phyloP scores from a whole-genome alignment of 371 early-diverging fungal genomes.

The Apophysomyces elegans region DNA sequence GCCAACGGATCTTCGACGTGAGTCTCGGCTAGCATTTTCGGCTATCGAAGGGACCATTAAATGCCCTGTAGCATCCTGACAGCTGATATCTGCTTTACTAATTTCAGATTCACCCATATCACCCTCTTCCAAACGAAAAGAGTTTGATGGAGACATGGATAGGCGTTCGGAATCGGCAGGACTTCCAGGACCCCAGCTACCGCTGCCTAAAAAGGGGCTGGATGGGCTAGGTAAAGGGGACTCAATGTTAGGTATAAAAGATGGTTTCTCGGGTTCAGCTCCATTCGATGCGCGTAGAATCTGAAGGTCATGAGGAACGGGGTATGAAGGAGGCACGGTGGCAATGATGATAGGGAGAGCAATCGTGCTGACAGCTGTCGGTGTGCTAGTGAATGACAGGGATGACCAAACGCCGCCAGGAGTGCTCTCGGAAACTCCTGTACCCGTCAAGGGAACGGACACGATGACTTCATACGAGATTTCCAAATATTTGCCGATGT shows the following conservation, averaged over 20 bases:
- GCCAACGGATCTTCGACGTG: neutral
- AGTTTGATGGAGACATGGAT: neutral
- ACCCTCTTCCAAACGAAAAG: neutral
- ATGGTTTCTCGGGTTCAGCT: constrained; percentile 22
- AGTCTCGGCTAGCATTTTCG: neutral
- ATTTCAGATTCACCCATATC: constrained; percentile 4
- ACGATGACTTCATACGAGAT: constrained; percentile 37
- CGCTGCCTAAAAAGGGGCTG: constrained; percentile 16
- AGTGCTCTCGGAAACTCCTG: constrained; percentile 7
- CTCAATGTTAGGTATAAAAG: constrained; percentile 35
- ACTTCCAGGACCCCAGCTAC: constrained; percentile 29
- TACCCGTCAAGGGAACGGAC: constrained; percentile 31
- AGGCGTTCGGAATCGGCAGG: constrained; percentile 5
- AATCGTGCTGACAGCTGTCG: constrained; percentile 17
- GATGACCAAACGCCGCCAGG: constrained; percentile 17
- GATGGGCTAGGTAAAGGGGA: constrained; percentile 38
- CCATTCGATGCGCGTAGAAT: constrained; percentile 26
- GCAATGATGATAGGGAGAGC: constrained; percentile 37
- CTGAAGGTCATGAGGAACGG: constrained; percentile 27
- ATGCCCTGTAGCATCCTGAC: constrained; percentile 30
- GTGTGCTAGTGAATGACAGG: constrained; percentile 8
- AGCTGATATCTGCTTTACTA: neutral
- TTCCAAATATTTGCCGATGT: constrained; percentile 30
- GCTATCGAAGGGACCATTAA: constrained; percentile 27
- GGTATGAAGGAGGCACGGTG: constrained; percentile 35